Evolutionary conservation across 495 filamentous ascomycete species (phyloP).

Genomic region (Pseudoneurospora amorphoporcata): DNA sequence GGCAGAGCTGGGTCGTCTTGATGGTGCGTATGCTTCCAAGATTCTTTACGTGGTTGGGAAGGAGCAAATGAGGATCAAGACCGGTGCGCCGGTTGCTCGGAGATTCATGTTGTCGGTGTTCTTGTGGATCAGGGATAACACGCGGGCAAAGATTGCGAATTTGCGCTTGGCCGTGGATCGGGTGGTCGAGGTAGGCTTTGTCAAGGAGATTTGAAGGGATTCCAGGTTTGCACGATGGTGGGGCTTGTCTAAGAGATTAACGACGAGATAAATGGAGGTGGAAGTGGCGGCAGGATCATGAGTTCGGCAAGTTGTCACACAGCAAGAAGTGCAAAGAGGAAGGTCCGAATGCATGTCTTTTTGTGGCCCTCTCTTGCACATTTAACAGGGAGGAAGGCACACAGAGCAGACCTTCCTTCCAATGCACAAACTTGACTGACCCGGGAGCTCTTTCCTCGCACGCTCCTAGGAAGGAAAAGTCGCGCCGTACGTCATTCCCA

Average conservation of each 20-base stretch:
- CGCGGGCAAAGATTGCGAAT: slow-evolving; percentile 51
- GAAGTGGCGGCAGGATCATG: neutral
- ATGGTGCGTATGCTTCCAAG: slow-evolving; percentile 49
- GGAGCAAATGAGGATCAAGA: slow-evolving; percentile 52
- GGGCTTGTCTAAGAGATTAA: too few species aligned
- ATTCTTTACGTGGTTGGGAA: slow-evolving; percentile 64
- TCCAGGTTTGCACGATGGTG: neutral
- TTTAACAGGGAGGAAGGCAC: neutral
- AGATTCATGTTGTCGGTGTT: slow-evolving; percentile 44
- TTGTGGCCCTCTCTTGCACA: neutral
- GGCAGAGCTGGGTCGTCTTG: slow-evolving; percentile 39
- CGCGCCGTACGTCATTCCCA: neutral
- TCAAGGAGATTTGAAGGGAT: slow-evolving; percentile 47
- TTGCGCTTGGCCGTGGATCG: slow-evolving; percentile 50
- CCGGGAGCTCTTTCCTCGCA: neutral
- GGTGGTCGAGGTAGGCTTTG: slow-evolving; percentile 59
- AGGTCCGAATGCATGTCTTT: neutral
- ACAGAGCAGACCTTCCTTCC: neutral
- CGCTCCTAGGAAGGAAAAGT: neutral
- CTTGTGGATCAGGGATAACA: slow-evolving; percentile 62
- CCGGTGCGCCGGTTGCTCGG: slow-evolving; percentile 33
- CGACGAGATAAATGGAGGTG: neutral
- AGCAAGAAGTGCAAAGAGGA: neutral
- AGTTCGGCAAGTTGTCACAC: neutral
- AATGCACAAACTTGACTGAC: neutral